Percentiles rank a stretch among this genome's conserved stretches.
phyloP scores from a whole-genome alignment of 2,329 filamentous ascomycete species.

The Aspergillus pseudoterreus region DNA sequence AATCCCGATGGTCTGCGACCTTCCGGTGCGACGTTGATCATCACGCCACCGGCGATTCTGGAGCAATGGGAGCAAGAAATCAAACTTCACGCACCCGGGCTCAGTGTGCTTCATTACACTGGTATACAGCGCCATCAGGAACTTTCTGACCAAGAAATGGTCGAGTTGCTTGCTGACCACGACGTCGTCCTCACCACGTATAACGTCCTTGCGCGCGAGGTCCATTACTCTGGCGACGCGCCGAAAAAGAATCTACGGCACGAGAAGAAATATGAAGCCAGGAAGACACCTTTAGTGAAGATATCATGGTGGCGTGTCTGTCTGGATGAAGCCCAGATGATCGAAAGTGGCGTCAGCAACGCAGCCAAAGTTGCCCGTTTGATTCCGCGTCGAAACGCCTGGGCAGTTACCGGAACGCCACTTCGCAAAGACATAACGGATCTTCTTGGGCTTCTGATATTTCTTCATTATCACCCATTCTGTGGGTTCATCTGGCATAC shows the following conservation, averaged over 20 bases:
- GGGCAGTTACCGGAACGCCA: constrained; percentile 90
- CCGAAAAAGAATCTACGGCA: constrained; percentile 67
- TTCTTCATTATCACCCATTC: constrained; percentile 76
- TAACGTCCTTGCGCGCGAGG: constrained; percentile 69
- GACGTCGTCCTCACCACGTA: constrained; percentile 64
- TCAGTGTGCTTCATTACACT: constrained; percentile 55
- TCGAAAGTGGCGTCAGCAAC: constrained; percentile 81
- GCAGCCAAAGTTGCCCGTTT: constrained; percentile 75
- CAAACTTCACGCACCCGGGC: constrained; percentile 52
- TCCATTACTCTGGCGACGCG: constrained; percentile 69
- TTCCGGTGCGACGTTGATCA: constrained; percentile 59
- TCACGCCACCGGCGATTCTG: constrained; percentile 59
- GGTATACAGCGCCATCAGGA: constrained; percentile 45
- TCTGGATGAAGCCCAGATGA: constrained; percentile 74
- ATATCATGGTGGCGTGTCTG: constrained; percentile 85
- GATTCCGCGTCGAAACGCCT: constrained; percentile 80
- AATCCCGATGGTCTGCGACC: constrained; percentile 23
- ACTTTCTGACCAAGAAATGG: constrained; percentile 37
- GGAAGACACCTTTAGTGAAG: constrained; percentile 71
- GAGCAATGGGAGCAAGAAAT: constrained; percentile 63
- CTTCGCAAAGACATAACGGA: constrained; percentile 76
- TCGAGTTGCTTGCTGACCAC: constrained; percentile 44
- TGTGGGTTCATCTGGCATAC: constrained; percentile 66
- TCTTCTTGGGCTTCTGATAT: constrained; percentile 74
- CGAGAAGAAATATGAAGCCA: constrained; percentile 61